Evolutionary conservation across 2,329 filamentous ascomycete species (phyloP).

Genomic region (Ophiosphaerella herpotricha): DNA sequence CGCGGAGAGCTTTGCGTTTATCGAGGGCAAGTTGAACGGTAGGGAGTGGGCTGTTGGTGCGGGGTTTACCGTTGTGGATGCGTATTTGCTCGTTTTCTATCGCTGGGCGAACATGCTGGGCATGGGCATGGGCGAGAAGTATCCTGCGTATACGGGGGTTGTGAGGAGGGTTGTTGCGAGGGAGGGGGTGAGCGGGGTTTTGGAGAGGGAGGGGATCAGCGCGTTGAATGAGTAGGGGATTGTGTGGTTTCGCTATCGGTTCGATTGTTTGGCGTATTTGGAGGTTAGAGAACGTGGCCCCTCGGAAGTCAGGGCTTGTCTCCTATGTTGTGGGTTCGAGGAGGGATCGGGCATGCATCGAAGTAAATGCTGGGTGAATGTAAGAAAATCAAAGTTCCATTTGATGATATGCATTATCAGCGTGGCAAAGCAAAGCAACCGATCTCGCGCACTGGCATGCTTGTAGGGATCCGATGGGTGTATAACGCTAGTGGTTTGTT

Average conservation of each 20-base stretch:
- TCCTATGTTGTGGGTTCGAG: not conserved
- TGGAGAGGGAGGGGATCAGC: conserved; percentile 14
- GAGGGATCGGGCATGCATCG: conserved; percentile 14
- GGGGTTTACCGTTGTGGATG: conserved; percentile 21
- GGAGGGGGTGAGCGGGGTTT: conserved; percentile 10
- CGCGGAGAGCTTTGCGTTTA: conserved; percentile 9
- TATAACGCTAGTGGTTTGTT: conserved; percentile 19
- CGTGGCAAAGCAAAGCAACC: conserved; percentile 12
- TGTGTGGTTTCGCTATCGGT: not conserved
- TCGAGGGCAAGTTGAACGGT: conserved; percentile 20
- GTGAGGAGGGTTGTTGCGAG: conserved; percentile 12
- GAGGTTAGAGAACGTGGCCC: no score
- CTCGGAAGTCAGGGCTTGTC: no score
- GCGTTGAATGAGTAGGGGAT: conserved; percentile 3
- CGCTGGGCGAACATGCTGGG: conserved; percentile 18
- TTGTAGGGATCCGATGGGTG: conserved; percentile 21
- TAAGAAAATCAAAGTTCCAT: conserved; percentile 21
- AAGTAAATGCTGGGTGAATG: conserved; percentile 6
- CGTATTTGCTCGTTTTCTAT: conserved; percentile 27
- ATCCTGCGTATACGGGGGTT: conserved; percentile 19
- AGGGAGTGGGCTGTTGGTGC: conserved; percentile 20
- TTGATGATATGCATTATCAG: conserved; percentile 15
- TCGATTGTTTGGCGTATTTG: no score
- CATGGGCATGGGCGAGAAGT: conserved; percentile 19
- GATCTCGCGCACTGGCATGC: conserved; percentile 9